phyloP scores from a whole-genome alignment of 805 yeast species.

The Pichia manshurica region DNA sequence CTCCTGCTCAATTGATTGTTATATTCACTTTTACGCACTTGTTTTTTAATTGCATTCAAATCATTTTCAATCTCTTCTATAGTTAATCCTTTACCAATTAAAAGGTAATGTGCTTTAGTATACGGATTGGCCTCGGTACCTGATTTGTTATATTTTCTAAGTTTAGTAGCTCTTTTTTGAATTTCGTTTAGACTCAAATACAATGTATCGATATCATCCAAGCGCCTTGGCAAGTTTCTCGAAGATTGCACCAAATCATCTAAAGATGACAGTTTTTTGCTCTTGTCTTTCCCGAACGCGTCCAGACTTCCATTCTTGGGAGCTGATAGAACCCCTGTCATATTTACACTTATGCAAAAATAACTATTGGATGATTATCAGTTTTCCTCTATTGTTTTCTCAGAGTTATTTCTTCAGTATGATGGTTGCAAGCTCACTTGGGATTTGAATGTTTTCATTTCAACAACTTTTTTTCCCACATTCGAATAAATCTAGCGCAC shows the following conservation, averaged over 20 bases:
- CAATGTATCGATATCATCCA: slow-evolving; percentile 69
- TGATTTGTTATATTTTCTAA: slow-evolving; percentile 39
- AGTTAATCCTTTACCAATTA: slow-evolving; percentile 84
- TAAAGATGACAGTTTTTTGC: slow-evolving; percentile 26
- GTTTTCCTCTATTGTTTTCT: too few relatives aligned
- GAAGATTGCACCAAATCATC: slow-evolving; percentile 76
- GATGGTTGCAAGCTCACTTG: too few relatives aligned
- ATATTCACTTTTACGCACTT: background rate
- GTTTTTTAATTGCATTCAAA: slow-evolving; percentile 36
- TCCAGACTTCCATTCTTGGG: background rate
- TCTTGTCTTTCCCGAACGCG: slow-evolving; percentile 2
- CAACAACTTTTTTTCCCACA: background rate
- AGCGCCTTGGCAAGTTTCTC: slow-evolving; percentile 59
- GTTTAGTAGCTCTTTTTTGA: slow-evolving; percentile 55
- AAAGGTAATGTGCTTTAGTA: slow-evolving; percentile 78
- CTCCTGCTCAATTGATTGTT: background rate
- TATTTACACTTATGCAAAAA: too few relatives aligned
- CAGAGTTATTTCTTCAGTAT: too few relatives aligned
- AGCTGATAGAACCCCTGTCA: background rate
- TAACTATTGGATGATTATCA: too few relatives aligned
- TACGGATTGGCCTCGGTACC: slow-evolving; percentile 36
- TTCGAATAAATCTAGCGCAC: background rate
- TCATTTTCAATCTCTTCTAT: slow-evolving; percentile 75
- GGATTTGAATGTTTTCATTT: background rate
- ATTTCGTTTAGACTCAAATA: slow-evolving; percentile 78